Evolutionary conservation across 345 rosid genomes (phyloP), one percentile per base, ranked within the genome.

Genomic region (Heritiera fomes): DNA sequence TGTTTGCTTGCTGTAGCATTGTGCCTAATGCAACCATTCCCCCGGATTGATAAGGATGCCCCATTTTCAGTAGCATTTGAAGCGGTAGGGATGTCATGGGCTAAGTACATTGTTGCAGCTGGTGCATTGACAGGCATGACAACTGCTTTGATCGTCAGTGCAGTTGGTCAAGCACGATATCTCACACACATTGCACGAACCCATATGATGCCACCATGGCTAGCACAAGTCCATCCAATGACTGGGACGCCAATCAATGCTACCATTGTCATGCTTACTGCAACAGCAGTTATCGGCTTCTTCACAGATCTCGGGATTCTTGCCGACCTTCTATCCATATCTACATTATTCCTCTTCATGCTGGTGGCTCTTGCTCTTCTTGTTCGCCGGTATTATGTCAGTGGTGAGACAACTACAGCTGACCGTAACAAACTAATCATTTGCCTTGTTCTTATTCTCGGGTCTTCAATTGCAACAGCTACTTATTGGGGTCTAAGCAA

Each of bases 41-140:
- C 28, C 0, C 13, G 70, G 23, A 85, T 93, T 23, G 86, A 94
- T 73, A 68, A 23, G 0, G 90, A 94, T 61, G 97, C 97, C 1
- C 91, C 94, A 3, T 93, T 89, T 80, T 88, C 98, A 0, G 92
- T 93, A 2, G 98, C 98, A 1, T 94, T 94, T 60, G 75, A 90
- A 2, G 82, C 85, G 1, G 90, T 79, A 1, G 97, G 97, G 17
- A 78, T 80, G 95, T 78, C 74, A 50, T 93, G 97, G 98, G 98
- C 98, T 32, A 94, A 94, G 81, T 94, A 91, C 78, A 69, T 94
- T 0, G 98, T 94, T 0, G 94, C 97, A 0, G 81, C 84, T 0
- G 94, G 98, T 5, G 98, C 98, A 1, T 78, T 93, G 53, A 87
- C 90, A 79, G 98, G 98, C 52, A 92, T 94, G 98, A 94, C 97